Conservation (phyloP, 1,139 yeast genomes). For the Saccharomycopsis phalli region DNA sequence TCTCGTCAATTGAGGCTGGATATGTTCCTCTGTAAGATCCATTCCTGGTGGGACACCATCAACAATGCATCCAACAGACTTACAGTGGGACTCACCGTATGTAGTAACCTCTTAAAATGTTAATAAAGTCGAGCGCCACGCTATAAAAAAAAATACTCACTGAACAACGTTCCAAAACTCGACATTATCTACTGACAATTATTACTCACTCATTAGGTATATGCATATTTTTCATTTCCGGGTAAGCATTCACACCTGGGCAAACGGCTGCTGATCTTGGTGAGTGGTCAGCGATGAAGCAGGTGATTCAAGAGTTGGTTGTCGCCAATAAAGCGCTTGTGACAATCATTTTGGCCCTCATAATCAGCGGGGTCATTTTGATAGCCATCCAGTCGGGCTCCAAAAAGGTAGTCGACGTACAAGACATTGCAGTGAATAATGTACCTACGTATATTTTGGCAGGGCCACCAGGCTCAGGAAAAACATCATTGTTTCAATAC, state of each 20-base stretch:
- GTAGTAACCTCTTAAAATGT: constrained; percentile 65
- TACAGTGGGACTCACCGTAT: constrained; percentile 97
- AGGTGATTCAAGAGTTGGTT: not conserved
- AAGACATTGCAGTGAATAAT: constrained; percentile 23
- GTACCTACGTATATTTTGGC: constrained; percentile 58
- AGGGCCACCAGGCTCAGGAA: constrained; percentile 71
- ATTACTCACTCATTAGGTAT: no score
- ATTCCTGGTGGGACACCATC: constrained; percentile 98
- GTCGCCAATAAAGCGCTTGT: not conserved
- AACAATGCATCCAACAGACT: constrained; percentile 96
- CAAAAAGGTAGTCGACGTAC: not conserved
- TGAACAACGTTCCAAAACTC: constrained; percentile 50
- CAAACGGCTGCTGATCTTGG: no score
- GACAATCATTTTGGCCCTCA: not conserved
- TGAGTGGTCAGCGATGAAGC: not conserved
- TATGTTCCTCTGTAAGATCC: constrained; percentile 72
- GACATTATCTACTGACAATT: constrained; percentile 38
- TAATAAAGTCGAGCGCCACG: not conserved
- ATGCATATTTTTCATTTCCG: no score
- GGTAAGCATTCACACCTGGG: no score
- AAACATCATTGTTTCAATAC: constrained; percentile 50
- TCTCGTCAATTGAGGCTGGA: constrained; percentile 92
- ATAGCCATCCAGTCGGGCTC: constrained; percentile 6
- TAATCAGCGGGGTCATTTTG: not conserved
- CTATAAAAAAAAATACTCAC: constrained; percentile 20